phyloP scores from a whole-genome alignment of 2,329 filamentous ascomycete genomes.

The Zymoseptoria tritici region DNA sequence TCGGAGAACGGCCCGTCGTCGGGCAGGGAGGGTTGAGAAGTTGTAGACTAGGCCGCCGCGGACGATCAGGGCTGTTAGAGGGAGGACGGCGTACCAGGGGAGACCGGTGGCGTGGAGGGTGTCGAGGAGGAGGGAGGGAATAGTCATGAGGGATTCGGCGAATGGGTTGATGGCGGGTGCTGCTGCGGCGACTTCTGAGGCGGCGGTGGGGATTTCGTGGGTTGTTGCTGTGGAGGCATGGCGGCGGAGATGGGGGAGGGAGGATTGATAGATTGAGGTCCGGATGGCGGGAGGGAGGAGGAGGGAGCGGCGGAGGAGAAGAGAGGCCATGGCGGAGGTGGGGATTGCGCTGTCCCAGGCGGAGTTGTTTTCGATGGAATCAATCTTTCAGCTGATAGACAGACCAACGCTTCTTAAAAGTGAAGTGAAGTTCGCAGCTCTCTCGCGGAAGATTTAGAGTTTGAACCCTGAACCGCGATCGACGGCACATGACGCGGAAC shows the following conservation, averaged over 20 bases:
- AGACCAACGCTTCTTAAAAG: background rate
- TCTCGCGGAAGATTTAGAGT: background rate
- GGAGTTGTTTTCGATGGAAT: background rate
- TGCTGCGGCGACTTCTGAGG: slow-evolving; percentile 3
- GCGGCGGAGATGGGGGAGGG: slow-evolving; percentile 14
- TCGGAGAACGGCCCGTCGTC: slow-evolving; percentile 13
- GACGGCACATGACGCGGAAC: background rate
- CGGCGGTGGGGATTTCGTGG: background rate
- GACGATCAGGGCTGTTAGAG: slow-evolving; percentile 23
- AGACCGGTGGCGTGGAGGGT: slow-evolving; percentile 20
- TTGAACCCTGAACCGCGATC: slow-evolving; percentile 3
- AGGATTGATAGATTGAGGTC: slow-evolving; percentile 8
- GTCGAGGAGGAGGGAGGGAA: slow-evolving; percentile 19
- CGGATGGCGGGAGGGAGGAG: slow-evolving; percentile 19
- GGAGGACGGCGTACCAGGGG: slow-evolving; percentile 28
- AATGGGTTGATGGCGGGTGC: background rate
- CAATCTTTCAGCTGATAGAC: background rate
- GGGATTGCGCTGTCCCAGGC: background rate
- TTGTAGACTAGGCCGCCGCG: slow-evolving; percentile 24
- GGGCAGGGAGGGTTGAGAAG: slow-evolving; percentile 13
- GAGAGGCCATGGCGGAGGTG: slow-evolving; percentile 8
- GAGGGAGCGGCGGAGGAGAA: slow-evolving; percentile 8
- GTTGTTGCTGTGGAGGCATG: slow-evolving; percentile 4
- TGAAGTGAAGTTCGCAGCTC: background rate
- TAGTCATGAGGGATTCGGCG: slow-evolving; percentile 2